Evolutionary conservation across 495 filamentous ascomycete genomes (phyloP).

Genomic region (Jackrogersella minutella): DNA sequence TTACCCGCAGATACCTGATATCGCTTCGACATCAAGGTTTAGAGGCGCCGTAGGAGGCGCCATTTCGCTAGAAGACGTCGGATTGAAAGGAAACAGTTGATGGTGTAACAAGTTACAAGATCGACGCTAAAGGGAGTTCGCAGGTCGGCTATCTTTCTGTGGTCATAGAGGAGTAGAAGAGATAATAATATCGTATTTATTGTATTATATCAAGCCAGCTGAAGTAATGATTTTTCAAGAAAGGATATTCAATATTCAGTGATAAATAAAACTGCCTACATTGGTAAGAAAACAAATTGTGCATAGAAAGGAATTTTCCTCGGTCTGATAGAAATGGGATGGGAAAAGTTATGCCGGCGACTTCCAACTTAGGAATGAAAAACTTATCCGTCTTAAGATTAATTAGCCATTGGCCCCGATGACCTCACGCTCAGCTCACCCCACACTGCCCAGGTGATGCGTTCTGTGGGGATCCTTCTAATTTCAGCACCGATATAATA

Average conservation of each 20-base stretch:
- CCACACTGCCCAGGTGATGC: slow-evolving; percentile 17
- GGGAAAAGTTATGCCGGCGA: too few species aligned
- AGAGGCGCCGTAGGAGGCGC: slow-evolving; percentile 71
- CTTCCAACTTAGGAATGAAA: too few species aligned
- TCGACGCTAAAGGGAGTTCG: slow-evolving; percentile 7
- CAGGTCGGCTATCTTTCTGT: background rate
- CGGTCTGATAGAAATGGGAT: too few species aligned
- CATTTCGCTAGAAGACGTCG: slow-evolving; percentile 55
- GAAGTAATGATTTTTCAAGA: background rate
- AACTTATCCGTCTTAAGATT: slow-evolving; percentile 9
- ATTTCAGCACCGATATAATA: slow-evolving; percentile 19
- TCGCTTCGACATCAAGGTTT: slow-evolving; percentile 81
- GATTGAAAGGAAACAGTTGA: background rate
- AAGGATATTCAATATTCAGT: background rate
- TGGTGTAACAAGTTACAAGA: slow-evolving; percentile 10
- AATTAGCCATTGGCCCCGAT: slow-evolving; percentile 12
- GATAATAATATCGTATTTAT: too few species aligned
- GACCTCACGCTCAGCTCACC: slow-evolving; percentile 19
- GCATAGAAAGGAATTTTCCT: slow-evolving; percentile 24
- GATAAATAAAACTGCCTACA: slow-evolving; percentile 2
- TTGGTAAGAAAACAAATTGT: slow-evolving; percentile 3
- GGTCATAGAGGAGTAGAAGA: too few species aligned
- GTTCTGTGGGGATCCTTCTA: slow-evolving; percentile 26
- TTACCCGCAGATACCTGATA: slow-evolving; percentile 89
- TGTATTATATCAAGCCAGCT: too few species aligned